Evolutionary conservation across 768 basidiomycete species (phyloP), one percentile per base, ranked within the genome.

Genomic region (Flagelloscypha sp.): DNA sequence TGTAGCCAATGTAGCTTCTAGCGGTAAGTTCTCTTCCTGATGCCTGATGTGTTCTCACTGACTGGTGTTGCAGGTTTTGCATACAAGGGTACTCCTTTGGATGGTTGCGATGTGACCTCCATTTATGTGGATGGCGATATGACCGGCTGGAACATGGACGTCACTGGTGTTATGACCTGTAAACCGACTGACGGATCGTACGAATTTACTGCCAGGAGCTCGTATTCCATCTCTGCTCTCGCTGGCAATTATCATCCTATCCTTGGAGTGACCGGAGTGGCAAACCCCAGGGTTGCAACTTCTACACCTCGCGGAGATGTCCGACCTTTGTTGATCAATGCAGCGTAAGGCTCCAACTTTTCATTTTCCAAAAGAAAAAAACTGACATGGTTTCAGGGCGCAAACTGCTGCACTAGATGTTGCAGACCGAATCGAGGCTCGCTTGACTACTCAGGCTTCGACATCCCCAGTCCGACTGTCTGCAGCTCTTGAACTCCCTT

Each of bases 31-130:
- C n/a, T n/a, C n/a, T n/a, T n/a, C n/a, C n/a, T n/a, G n/a, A n/a
- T n/a, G n/a, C n/a, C n/a, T n/a, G n/a, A n/a, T n/a, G n/a, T n/a
- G n/a, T n/a, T 57, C 16, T 45, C 50, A 6, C 41, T 44, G 2
- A 35, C 55, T 13, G 55, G 52, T 7, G 41, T 37, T 13, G 29
- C 52, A 10, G 47, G 49, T 0, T 10, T 56, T 2, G 34, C 44
- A 4, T 58, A 58, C 21, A 37, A 36, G 2, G 55, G 55, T 11
- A 30, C 30, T 15, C 39, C 43, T 6, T 49, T 56, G 1, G 48
- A 47, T 7, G 41, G 45, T 16, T 58, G 56, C 40, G 55, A 58
- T 27, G 38, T 56, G 6, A 30, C 46, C 0, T 44, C 40, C 7
- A 21, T 56, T 10, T 50, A 42, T 22, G 21, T 56, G 16, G 42